Conservation (phyloP, 2,329 filamentous ascomycete genomes). For the Microdochium paspali region DNA sequence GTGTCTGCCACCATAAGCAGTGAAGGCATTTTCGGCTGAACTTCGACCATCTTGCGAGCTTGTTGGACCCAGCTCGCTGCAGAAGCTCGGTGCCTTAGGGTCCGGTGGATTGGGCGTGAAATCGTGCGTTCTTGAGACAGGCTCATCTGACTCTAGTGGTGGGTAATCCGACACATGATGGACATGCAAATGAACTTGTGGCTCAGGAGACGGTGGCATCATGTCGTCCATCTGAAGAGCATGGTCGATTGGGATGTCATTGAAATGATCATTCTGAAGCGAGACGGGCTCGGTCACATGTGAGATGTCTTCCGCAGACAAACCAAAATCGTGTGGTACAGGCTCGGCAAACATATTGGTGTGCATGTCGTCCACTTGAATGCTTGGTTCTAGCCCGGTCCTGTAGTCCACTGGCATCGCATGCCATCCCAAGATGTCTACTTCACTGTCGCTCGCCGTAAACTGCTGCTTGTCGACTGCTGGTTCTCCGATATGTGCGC, state of each 20-base stretch:
- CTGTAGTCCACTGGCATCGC: neutral
- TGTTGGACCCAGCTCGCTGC: neutral
- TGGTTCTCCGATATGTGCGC: too few species aligned
- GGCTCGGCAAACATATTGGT: neutral
- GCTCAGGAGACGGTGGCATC: neutral
- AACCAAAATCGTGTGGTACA: neutral
- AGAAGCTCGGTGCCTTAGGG: neutral
- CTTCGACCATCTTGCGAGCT: too few species aligned
- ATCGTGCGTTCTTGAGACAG: neutral
- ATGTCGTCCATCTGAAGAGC: neutral
- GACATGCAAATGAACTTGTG: neutral
- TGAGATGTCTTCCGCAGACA: neutral
- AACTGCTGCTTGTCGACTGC: too few species aligned
- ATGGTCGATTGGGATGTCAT: neutral
- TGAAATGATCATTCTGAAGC: neutral
- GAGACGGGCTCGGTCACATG: neutral
- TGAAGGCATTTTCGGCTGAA: neutral
- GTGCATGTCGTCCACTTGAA: neutral
- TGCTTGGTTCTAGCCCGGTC: neutral
- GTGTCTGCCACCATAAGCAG: neutral
- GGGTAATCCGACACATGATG: neutral
- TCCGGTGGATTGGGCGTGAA: neutral
- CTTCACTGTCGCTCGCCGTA: neutral
- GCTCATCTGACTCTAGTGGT: neutral
- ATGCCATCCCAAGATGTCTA: neutral